These are phyloP conservation scores for Lactarius vividus DNA, from an alignment of 768 basidiomycete genomes.

Conservation along the genomic window DNA sequence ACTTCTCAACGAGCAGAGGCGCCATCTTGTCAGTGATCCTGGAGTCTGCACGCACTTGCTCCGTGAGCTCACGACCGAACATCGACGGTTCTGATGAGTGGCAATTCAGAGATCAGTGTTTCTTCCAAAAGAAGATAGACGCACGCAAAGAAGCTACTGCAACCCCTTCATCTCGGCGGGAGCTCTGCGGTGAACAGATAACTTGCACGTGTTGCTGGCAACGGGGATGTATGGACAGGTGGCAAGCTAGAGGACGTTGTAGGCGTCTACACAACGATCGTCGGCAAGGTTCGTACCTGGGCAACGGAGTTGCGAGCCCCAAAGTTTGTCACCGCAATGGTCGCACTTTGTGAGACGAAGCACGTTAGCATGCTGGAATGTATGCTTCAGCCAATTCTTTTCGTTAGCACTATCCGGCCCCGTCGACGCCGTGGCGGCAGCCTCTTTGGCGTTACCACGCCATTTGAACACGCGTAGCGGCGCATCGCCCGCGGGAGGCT, in stretches of 20 bases:
- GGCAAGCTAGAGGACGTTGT: slow-evolving; percentile 17
- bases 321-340: slow-evolving; percentile 96
- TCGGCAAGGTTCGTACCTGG: slow-evolving; percentile 53
- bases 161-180: slow-evolving; percentile 20
- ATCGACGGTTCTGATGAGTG: slow-evolving; percentile 68
- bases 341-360: slow-evolving; percentile 91
- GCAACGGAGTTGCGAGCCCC: slow-evolving; percentile 94
- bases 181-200: slow-evolving; percentile 18
- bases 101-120: slow-evolving; percentile 24
- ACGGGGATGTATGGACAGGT: slow-evolving; percentile 27
- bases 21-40: slow-evolving; percentile 59
- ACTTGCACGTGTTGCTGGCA: slow-evolving; percentile 21
- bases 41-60: slow-evolving; percentile 75
- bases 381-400: slow-evolving; percentile 54
- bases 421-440: slow-evolving; percentile 41
- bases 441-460: slow-evolving; percentile 69
- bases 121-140: background rate
- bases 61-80: slow-evolving; percentile 86
- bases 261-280: background rate
- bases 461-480: slow-evolving; percentile 45
- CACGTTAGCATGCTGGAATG: slow-evolving; percentile 86
- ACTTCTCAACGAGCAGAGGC: slow-evolving; percentile 92
- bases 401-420: slow-evolving; percentile 30
- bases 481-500: slow-evolving; percentile 40
- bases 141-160: slow-evolving; percentile 8